These are phyloP conservation scores for Colletotrichum lupini DNA, from an alignment of 2,329 filamentous ascomycete species.

Conservation along the genomic window DNA sequence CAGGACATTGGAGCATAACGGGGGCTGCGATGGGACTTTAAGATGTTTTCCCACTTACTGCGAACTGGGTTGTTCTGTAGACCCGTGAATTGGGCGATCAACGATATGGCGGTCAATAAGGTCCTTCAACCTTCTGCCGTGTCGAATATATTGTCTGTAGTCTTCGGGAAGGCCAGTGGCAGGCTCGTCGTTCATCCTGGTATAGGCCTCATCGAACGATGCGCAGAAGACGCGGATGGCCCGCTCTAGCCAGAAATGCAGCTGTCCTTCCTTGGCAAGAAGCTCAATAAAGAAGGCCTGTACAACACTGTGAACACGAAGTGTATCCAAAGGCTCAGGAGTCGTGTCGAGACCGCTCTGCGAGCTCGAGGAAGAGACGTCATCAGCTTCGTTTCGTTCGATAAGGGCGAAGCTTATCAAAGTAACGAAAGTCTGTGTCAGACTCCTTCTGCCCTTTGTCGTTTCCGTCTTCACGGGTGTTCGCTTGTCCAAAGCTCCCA, in stretches of 20 bases:
- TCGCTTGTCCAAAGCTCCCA: constrained; percentile 55
- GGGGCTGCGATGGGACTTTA: neutral
- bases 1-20: neutral
- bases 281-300: constrained; percentile 64
- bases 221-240: constrained; percentile 59
- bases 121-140: constrained; percentile 58
- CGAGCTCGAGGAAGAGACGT: constrained; percentile 53
- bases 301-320: constrained; percentile 62
- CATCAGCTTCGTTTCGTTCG: constrained; percentile 59
- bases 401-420: constrained; percentile 64
- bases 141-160: constrained; percentile 62
- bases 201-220: constrained; percentile 59
- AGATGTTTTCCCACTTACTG: neutral
- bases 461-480: constrained; percentile 58
- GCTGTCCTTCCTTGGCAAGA: constrained; percentile 52
- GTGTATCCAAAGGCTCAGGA: constrained; percentile 60
- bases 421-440: constrained; percentile 61
- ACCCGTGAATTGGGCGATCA: neutral
- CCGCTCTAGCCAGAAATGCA: constrained; percentile 60
- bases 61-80: neutral
- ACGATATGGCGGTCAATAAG: constrained; percentile 54
- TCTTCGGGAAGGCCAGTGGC: constrained; percentile 58
- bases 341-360: constrained; percentile 42
- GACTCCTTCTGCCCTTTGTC: constrained; percentile 43
- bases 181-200: constrained; percentile 53